Evolutionary conservation across 768 basidiomycete genomes (phyloP), one percentile per base, ranked within the genome.

Genomic region (Amanita brunnescens): DNA sequence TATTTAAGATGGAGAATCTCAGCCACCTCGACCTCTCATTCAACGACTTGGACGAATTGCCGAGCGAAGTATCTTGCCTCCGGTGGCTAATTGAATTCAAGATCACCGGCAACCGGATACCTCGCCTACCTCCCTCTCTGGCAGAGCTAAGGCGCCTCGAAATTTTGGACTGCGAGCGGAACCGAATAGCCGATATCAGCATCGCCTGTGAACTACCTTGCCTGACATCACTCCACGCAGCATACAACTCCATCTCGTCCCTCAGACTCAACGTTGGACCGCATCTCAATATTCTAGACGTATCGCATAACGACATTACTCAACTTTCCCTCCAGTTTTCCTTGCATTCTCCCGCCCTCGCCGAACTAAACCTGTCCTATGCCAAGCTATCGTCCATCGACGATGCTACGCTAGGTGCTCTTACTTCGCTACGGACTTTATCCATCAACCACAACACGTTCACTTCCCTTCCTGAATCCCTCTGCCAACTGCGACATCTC

Each of bases 1-100:
- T 99, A 23, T 82, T 79, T 64, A 72, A 84, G 54, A 79, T 98
- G 61, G 66, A 71, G 4, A 76, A 70, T n/a, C 78, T 99, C 16
- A 70, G 77, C 33, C 90, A 94, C 58, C 81, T 99, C 16, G 94
- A 98, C 60, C 74, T 96, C 34, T 98, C 96, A 0, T 97, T 97
- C 75, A 99, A 99, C 70, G 80, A 76, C 64, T 83, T 98, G 52
- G 74, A 78, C 0, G 79, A 83, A 44, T 76, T 98, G 1, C 93
- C 94, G 0, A 81, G 87, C 32, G 80, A 85, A 38, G 81, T 98
- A 38, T 87, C 87, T 1, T 68, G 77, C 30, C 72, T 98, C 47
- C 65, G 64, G 23, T 71, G 76, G 3, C 76, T 98, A 38, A 81
- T 91, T 57, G 71, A 77, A 13, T 73, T 98, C 8, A 71, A 85